A percentile compares a stretch with the other conserved stretches of the same genome.
Conservation (phyloP, 1,139 yeast genomes). For the Insectozyma bohioensis region DNA sequence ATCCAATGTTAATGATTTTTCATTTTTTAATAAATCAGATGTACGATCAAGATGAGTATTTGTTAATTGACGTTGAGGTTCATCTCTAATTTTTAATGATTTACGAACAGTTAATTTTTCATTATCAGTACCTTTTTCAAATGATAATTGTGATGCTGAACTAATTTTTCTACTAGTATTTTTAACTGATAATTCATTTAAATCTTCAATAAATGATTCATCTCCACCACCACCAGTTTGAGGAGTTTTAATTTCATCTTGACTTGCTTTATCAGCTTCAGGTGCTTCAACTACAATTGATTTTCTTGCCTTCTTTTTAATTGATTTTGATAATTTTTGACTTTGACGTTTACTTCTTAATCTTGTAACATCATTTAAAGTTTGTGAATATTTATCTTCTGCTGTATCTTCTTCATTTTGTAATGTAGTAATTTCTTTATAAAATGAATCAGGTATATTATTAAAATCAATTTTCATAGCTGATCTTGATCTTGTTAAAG, state of each 20-base stretch:
- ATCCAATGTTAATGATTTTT: conserved; percentile 85
- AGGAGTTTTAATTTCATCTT: conserved; percentile 17
- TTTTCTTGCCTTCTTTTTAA: conserved; percentile 48
- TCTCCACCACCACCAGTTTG: conserved; percentile 17
- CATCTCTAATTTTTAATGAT: conserved; percentile 45
- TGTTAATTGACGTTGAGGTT: conserved; percentile 36
- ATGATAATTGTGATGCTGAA: conserved; percentile 18
- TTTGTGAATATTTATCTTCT: conserved; percentile 56
- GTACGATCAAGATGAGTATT: conserved; percentile 48
- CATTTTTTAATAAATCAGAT: conserved; percentile 71
- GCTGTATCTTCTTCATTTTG: conserved; percentile 17
- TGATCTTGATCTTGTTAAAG: conserved; percentile 72
- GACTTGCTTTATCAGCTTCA: conserved; percentile 47
- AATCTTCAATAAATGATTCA: conserved; percentile 16
- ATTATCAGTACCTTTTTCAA: conserved; percentile 13
- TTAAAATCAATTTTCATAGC: conserved; percentile 47
- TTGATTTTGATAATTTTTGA: conserved; percentile 57
- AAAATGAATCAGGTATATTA: conserved; percentile 6
- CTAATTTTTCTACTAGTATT: conserved; percentile 10
- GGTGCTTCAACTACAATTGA: conserved; percentile 51
- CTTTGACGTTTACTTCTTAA: conserved; percentile 74
- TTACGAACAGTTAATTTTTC: conserved; percentile 39
- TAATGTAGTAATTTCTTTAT: too few species aligned
- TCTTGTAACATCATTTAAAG: conserved; percentile 75
- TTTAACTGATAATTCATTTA: conserved; percentile 7